Evolutionary conservation across 1,284 basidiomycete species (phyloP), one percentile per base, ranked within the genome.

Genomic region (Sporisorium sorghi): DNA sequence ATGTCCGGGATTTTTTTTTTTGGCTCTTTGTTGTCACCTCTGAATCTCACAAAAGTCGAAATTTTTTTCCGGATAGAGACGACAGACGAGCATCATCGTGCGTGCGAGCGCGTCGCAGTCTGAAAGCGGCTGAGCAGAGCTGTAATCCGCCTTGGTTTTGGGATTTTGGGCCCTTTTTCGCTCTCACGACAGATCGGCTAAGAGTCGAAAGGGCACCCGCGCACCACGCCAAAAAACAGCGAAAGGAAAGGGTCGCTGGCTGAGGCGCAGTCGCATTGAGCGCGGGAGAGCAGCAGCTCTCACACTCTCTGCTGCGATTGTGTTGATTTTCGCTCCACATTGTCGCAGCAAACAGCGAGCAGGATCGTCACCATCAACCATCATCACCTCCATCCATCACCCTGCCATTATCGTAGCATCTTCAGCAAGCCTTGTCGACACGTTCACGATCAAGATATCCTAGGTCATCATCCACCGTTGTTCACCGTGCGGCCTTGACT

Each of bases 171-270:
- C 26, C 19, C 15, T 40, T 44, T 44, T 33, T 32, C 39, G 39
- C 26, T 28, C 57, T 50, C 24, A n/a, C n/a, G 42, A 60, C 64
- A 67, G 64, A 67, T 67, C 58, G 64, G 64, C 64, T 49, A 67
- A 59, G n/a, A n/a, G 57, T 55, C 26, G 50, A 33, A 15, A 14
- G n/a, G 3, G 7, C 28, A 9, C 5, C n/a, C 19, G 19, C 12
- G 15, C 23, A 28, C n/a, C n/a, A n/a, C n/a, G n/a, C n/a, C n/a
- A n/a, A n/a, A n/a, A n/a, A n/a, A n/a, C n/a, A n/a, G n/a, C n/a
- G n/a, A n/a, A n/a, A n/a, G n/a, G n/a, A 37, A 46, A 49, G 39
- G 42, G 52, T 53, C 44, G 43, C 21, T 15, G n/a, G n/a, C n/a
- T 30, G 5, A 30, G 9, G 5, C 28, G 9, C 28, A 30, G 28